A percentile compares a stretch with the other conserved stretches of the same genome.
Evolutionary conservation across 1,284 basidiomycete genomes (phyloP).

Genomic region (Takashimella koratensis): DNA sequence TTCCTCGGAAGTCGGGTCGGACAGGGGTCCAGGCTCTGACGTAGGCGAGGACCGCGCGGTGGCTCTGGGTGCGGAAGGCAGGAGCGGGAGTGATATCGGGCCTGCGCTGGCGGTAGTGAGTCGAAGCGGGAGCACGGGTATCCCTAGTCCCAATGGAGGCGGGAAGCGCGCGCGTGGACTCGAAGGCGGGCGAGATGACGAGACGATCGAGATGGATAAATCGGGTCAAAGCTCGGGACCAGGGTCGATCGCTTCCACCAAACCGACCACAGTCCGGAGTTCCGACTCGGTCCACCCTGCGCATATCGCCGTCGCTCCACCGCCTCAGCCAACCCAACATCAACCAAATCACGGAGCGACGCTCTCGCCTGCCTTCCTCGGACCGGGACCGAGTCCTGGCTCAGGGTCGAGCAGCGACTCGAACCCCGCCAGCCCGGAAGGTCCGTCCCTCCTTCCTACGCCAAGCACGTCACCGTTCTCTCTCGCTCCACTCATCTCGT

Average conservation of each 20-base stretch:
- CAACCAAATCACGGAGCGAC: not conserved
- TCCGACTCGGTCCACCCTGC: conserved; percentile 78
- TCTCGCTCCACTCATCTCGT: conserved; percentile 60
- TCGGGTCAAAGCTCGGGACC: conserved; percentile 30
- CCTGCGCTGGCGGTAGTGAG: too few relatives aligned
- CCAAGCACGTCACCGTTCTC: conserved; percentile 52
- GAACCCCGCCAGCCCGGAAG: conserved; percentile 9
- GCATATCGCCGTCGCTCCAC: conserved; percentile 81
- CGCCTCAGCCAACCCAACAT: not conserved
- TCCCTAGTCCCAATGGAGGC: too few relatives aligned
- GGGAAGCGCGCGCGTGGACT: not conserved
- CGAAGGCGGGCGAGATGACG: conserved; percentile 51
- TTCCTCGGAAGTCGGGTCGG: conserved; percentile 23
- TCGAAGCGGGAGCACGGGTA: too few relatives aligned
- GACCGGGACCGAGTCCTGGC: conserved; percentile 5
- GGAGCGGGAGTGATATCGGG: too few relatives aligned
- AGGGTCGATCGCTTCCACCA: conserved; percentile 64
- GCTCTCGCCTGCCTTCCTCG: not conserved
- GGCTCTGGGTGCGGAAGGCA: not conserved
- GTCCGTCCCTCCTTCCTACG: conserved; percentile 11
- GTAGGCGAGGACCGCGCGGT: not conserved
- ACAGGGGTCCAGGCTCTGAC: not conserved
- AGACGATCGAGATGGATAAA: conserved; percentile 43
- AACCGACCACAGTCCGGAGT: conserved; percentile 88
- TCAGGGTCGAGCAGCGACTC: conserved; percentile 41